Evolutionary conservation across 768 basidiomycete species (phyloP), one percentile per base, ranked within the genome.

Genomic region (Tricholomella constricta): DNA sequence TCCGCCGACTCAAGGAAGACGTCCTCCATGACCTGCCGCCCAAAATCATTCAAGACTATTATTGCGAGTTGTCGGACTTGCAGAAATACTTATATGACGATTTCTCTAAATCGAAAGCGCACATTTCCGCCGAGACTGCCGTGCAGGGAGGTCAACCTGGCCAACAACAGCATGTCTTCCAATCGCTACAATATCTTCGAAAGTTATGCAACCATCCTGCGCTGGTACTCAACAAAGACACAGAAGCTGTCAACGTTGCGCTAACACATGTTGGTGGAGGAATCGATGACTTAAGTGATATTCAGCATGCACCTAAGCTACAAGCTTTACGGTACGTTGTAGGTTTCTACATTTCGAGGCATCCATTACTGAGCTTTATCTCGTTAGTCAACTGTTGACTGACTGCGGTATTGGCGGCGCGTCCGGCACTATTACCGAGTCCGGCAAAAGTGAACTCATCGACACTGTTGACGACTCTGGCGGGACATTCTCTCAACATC

Each of bases 21-120:
- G 97, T 99, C 25, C 75, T 99, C 51, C 74, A 92, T 56, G 97
- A 99, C 66, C 77, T 99, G 2, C 97, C 97, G 1, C 97, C 97
- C 3, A 98, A 99, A 75, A 99, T 99, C 69, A 98, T 99, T 52
- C 97, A 99, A 69, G 97, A 99, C 68, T 98, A 98, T 68, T 95
- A 98, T 65, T 98, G 95, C 76, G 96, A 98, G 65, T 80, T 99
- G 3, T 98, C 96, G 0, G 91, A 94, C 0, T 72, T 98, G 17
- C 97, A 99, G 73, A 94, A 94, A 68, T 78, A 84, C 55, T 81
- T 99, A 15, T 99, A 98, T 65, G 97, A 98, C 65, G 89, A 96
- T 63, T 98, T 95, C 66, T 84, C 89, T 2, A 84, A 82, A 63
- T 92, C 94, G 5, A 83, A 84, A 53, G 91, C 88, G 26, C 80